Evolutionary conservation across 306 rosid genomes (phyloP).

Genomic region (Albizia julibrissin): DNA sequence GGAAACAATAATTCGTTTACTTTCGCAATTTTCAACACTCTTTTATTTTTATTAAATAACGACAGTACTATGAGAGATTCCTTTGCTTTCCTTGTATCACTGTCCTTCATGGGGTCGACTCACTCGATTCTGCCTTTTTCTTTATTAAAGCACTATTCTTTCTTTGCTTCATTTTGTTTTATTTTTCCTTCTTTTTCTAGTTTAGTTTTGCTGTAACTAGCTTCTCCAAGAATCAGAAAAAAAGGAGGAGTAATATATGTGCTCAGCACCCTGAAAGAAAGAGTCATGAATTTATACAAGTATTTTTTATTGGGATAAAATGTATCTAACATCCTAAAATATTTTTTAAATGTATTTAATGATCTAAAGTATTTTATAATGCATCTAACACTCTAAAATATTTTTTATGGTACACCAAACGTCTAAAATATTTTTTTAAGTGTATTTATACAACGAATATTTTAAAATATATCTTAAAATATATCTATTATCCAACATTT

Average conservation of each 20-base stretch:
- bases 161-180: not conserved
- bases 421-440: no score
- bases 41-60: slow-evolving; percentile 19
- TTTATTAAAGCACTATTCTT: slow-evolving; percentile 39
- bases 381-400: accelerated
- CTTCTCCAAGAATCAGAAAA: slow-evolving; percentile 3
- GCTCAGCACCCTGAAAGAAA: no score
- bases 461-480: no score
- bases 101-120: slow-evolving; percentile 46
- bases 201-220: slow-evolving; percentile 36
- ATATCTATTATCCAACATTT: no score
- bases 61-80: slow-evolving; percentile 33
- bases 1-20: slow-evolving; percentile 38
- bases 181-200: not conserved
- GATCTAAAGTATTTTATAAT: no score
- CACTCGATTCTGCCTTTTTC: slow-evolving; percentile 32
- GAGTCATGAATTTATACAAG: no score
- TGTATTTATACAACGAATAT: no score
- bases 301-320: no score
- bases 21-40: slow-evolving; percentile 34
- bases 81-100: slow-evolving; percentile 42
- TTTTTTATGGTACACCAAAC: no score
- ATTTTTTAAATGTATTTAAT: no score
- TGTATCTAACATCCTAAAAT: no score
- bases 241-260: not conserved